A percentile compares a stretch with the other conserved stretches of the same genome.
phyloP scores from a whole-genome alignment of 2,329 filamentous ascomycete species.

The Pseudogymnoascus pannorum region DNA sequence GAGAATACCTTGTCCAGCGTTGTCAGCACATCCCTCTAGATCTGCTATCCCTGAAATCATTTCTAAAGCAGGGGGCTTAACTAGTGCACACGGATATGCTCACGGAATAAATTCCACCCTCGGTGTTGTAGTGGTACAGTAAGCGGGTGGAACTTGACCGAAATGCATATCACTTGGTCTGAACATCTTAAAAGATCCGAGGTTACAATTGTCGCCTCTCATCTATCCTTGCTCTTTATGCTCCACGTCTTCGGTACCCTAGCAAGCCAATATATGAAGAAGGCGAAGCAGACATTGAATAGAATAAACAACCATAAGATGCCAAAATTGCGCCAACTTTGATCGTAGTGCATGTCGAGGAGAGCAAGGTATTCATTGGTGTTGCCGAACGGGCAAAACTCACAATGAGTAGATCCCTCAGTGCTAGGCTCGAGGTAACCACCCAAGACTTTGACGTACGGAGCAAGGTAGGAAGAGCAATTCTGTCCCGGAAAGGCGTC shows the following conservation, averaged over 20 bases:
- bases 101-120: no score
- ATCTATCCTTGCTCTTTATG: background rate
- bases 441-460: conserved; percentile 41
- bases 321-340: conserved; percentile 64
- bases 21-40: no score
- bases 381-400: conserved; percentile 45
- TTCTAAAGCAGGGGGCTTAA: no score
- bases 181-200: no score
- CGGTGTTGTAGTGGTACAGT: no score
- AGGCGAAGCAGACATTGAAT: conserved; percentile 47
- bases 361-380: conserved; percentile 45
- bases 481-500: conserved; percentile 47
- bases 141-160: no score
- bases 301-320: conserved; percentile 50
- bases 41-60: no score
- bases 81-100: no score
- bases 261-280: conserved; percentile 48
- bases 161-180: no score
- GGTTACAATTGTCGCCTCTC: background rate
- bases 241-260: conserved; percentile 36
- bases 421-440: conserved; percentile 39
- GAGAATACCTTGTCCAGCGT: no score
- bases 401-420: conserved; percentile 36
- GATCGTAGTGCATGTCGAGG: conserved; percentile 44
- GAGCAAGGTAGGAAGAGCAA: conserved; percentile 50